Conservation (phyloP, 768 basidiomycete genomes). For the Collybia sp. region DNA sequence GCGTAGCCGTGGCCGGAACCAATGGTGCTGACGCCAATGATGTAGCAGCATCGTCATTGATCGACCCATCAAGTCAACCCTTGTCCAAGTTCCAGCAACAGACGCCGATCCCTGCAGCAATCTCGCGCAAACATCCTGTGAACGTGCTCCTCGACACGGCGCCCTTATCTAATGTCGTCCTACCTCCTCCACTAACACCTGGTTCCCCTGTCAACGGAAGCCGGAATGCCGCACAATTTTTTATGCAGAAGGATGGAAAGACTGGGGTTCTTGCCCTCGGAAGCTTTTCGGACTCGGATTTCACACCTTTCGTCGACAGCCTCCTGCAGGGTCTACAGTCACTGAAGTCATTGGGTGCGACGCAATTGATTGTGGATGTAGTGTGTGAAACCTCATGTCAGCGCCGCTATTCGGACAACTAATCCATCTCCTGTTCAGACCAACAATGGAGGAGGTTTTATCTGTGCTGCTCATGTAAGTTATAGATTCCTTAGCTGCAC, state of each 20-base stretch:
- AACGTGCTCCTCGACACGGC: constrained; percentile 46
- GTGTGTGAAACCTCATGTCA: constrained; percentile 23
- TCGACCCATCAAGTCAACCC: constrained; percentile 15
- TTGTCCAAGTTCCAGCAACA: constrained; percentile 35
- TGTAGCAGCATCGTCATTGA: constrained; percentile 6
- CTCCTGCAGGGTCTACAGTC: constrained; percentile 42
- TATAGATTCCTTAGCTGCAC: neutral
- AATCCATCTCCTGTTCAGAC: constrained; percentile 20
- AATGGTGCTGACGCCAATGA: constrained; percentile 41
- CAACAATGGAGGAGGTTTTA: constrained; percentile 51
- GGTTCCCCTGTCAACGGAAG: constrained; percentile 34
- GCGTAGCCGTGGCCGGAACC: constrained; percentile 39
- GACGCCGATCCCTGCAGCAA: constrained; percentile 22
- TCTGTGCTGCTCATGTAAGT: constrained; percentile 56
- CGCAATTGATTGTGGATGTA: constrained; percentile 54
- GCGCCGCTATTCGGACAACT: neutral
- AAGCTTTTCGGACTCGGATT: constrained; percentile 47
- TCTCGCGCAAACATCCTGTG: constrained; percentile 31
- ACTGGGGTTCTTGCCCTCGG: constrained; percentile 57
- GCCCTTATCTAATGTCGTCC: constrained; percentile 38
- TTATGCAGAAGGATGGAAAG: constrained; percentile 42
- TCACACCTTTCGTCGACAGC: constrained; percentile 32
- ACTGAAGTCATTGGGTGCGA: constrained; percentile 43
- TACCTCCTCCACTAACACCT: constrained; percentile 37
- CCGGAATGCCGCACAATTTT: constrained; percentile 50